Percentiles rank a stretch among this genome's conserved stretches.
Conservation (phyloP, 345 rosid species). For the Bruguiera gymnorhiza region DNA sequence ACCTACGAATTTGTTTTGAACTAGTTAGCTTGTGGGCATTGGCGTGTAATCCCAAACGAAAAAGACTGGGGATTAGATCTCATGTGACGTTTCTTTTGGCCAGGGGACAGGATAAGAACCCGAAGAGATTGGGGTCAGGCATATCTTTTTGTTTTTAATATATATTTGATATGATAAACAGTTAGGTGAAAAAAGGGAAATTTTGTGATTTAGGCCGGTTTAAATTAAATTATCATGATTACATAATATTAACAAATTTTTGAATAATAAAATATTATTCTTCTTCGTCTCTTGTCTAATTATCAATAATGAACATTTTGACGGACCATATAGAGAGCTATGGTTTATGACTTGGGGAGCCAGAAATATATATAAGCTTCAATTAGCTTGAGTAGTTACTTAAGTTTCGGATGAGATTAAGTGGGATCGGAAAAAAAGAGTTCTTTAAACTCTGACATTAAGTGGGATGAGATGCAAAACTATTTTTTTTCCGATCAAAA, state of each 20-base stretch:
- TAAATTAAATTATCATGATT: too few relatives aligned
- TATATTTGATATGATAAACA: slow-evolving; percentile 11
- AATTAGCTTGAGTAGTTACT: too few relatives aligned
- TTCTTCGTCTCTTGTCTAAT: slow-evolving; percentile 9
- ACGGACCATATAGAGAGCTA: slow-evolving; percentile 29
- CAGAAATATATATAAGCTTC: too few relatives aligned
- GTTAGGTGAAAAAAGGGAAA: slow-evolving; percentile 10
- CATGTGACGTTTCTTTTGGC: slow-evolving; percentile 9
- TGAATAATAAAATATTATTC: too few relatives aligned
- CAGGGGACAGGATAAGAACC: slow-evolving; percentile 24
- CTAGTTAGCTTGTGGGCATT: background rate
- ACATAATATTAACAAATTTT: too few relatives aligned
- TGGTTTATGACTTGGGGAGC: too few relatives aligned
- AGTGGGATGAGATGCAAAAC: too few relatives aligned
- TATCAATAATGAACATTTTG: slow-evolving; percentile 16
- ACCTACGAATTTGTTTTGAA: background rate
- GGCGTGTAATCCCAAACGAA: background rate
- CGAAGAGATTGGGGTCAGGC: slow-evolving; percentile 15
- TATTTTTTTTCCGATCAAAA: too few relatives aligned
- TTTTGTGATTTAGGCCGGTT: too few relatives aligned
- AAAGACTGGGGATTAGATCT: background rate
- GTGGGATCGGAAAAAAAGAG: too few relatives aligned
- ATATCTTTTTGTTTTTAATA: slow-evolving; percentile 21
- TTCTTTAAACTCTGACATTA: too few relatives aligned
- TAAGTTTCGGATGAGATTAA: too few relatives aligned